These are phyloP conservation scores for Eimeria brunetti DNA, from an alignment of 169 alveolate species.

Conservation along the genomic window DNA sequence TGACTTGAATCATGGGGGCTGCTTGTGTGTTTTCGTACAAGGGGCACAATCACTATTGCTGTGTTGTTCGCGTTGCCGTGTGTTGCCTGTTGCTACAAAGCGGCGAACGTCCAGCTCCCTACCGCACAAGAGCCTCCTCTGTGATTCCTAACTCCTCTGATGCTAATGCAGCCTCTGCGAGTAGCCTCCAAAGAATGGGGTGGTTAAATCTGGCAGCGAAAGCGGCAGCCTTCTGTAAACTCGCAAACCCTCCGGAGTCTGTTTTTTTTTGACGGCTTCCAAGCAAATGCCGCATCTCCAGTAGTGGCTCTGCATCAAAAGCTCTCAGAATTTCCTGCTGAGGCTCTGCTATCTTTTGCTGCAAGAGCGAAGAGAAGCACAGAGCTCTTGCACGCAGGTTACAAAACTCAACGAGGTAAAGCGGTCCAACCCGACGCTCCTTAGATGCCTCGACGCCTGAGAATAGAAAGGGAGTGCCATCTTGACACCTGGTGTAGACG, in stretches of 20 bases:
- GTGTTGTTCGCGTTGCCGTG: not conserved
- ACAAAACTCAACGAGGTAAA: constrained; percentile 40
- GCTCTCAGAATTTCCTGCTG: not conserved
- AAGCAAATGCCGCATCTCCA: constrained; percentile 48
- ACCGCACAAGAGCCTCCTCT: constrained; percentile 69
- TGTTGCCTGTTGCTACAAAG: not conserved
- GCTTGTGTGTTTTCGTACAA: too few relatives aligned
- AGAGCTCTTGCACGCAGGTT: constrained; percentile 53
- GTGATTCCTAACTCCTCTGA: constrained; percentile 19
- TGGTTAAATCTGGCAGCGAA: constrained; percentile 56
- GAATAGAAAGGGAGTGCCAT: not conserved
- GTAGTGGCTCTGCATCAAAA: constrained; percentile 62
- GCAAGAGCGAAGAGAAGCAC: not conserved
- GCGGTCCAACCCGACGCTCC: constrained; percentile 7
- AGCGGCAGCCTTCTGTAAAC: constrained; percentile 46
- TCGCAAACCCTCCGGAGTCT: not conserved
- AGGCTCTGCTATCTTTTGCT: not conserved
- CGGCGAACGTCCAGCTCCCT: not conserved
- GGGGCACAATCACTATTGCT: not conserved
- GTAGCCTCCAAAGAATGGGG: constrained; percentile 54
- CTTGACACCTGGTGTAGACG: constrained; percentile 7
- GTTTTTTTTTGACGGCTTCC: not conserved
- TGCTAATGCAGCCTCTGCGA: constrained; percentile 37
- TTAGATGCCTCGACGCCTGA: constrained; percentile 6
- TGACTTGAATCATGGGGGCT: not conserved